These are phyloP conservation scores for Casaregolazyma lundiana DNA, from an alignment of 1,139 yeast genomes.

Conservation along the genomic window DNA sequence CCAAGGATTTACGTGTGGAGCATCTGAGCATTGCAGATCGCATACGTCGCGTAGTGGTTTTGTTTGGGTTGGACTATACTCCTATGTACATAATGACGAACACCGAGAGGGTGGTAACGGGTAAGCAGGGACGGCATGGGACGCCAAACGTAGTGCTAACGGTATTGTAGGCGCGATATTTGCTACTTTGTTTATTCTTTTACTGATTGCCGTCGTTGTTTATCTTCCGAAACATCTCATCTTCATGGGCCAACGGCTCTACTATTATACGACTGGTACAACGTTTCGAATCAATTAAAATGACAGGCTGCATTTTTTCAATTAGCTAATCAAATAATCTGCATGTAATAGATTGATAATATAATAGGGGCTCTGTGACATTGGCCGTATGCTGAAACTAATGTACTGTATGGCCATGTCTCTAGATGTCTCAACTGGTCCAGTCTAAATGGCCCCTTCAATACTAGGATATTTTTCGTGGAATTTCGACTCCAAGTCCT, in stretches of 20 bases:
- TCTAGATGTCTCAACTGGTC: no score
- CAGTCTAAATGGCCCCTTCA: conserved; percentile 14
- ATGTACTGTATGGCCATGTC: neutral
- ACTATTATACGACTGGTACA: conserved; percentile 26
- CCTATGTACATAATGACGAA: conserved; percentile 27
- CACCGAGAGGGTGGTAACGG: conserved; percentile 19
- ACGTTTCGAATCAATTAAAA: conserved; percentile 10
- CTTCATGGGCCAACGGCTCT: conserved; percentile 21
- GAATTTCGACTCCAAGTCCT: conserved; percentile 30
- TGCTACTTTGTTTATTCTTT: conserved; percentile 7
- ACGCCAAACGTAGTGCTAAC: neutral
- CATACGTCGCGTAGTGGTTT: conserved; percentile 14
- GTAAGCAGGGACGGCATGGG: conserved; percentile 20
- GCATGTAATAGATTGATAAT: conserved; percentile 1
- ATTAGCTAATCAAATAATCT: neutral
- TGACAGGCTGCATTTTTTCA: conserved; percentile 18
- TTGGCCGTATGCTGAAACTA: neutral
- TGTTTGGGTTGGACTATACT: conserved; percentile 14
- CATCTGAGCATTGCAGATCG: neutral
- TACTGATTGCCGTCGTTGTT: conserved; percentile 19
- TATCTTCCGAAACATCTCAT: conserved; percentile 27
- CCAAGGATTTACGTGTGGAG: neutral
- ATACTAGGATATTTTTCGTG: conserved; percentile 31
- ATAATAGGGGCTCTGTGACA: neutral
- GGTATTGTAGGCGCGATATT: conserved; percentile 8